Conservation (phyloP, 495 filamentous ascomycete genomes). For the Daldinia loculata region DNA sequence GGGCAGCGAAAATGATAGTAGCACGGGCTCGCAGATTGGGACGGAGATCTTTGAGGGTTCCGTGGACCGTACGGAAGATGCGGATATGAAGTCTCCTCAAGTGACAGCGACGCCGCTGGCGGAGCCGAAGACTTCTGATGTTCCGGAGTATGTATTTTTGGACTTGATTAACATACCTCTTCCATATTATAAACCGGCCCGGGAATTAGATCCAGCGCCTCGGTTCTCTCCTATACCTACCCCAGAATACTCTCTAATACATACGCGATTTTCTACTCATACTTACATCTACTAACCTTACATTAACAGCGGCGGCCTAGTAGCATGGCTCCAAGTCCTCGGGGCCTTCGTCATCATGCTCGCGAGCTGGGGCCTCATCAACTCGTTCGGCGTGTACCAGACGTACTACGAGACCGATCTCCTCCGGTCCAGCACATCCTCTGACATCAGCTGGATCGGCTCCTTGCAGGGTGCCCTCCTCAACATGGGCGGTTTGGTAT, state of each 20-base stretch:
- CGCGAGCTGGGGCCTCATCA: conserved; percentile 57
- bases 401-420: conserved; percentile 58
- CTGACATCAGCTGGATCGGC: conserved; percentile 56
- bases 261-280: neutral
- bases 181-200: conserved; percentile 12
- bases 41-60: conserved; percentile 18
- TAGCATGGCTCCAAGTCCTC: conserved; percentile 58
- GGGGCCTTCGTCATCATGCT: conserved; percentile 52
- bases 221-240: neutral
- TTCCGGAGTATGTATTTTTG: conserved; percentile 29
- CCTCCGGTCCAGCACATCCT: conserved; percentile 42
- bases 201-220: conserved; percentile 3
- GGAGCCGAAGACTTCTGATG: neutral
- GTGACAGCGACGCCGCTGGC: neutral
- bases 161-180: neutral
- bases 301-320: conserved; percentile 47
- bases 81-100: neutral
- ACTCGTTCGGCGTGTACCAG: conserved; percentile 63
- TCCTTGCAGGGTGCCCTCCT: conserved; percentile 51
- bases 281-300: neutral
- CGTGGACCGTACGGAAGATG: conserved; percentile 22
- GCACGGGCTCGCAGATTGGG: conserved; percentile 1
- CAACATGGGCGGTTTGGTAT: conserved; percentile 51
- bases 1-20: conserved; percentile 20
- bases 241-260: neutral